These are phyloP conservation scores for Tuber borchii DNA, from an alignment of 495 filamentous ascomycete species.

Conservation along the genomic window DNA sequence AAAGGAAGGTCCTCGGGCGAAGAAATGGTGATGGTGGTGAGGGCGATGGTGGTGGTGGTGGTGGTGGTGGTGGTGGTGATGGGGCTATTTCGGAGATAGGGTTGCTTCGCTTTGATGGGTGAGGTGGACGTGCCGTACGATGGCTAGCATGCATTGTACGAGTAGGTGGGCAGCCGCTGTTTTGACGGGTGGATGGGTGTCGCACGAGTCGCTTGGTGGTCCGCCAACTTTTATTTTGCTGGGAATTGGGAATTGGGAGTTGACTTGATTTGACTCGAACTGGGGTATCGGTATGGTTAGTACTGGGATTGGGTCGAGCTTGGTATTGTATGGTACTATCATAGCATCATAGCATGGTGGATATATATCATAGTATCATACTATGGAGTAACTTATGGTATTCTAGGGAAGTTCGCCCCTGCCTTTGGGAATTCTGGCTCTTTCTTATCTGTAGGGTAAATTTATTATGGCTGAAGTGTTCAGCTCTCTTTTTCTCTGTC, in stretches of 20 bases:
- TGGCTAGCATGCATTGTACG: not conserved
- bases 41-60: not conserved
- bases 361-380: too few species aligned
- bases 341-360: not conserved
- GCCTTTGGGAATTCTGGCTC: not conserved
- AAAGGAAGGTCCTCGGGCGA: not conserved
- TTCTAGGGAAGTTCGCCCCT: not conserved
- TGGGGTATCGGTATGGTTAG: not conserved
- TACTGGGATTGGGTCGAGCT: not conserved
- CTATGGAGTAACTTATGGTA: too few species aligned
- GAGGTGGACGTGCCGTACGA: not conserved
- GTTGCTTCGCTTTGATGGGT: not conserved
- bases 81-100: not conserved
- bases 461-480: not conserved
- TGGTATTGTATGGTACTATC: not conserved
- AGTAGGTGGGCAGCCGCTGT: not conserved
- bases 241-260: not conserved
- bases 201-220: constrained; percentile 4
- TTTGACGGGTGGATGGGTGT: not conserved
- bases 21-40: not conserved
- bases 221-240: not conserved
- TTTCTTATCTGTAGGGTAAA: not conserved
- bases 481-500: not conserved
- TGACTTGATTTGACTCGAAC: not conserved
- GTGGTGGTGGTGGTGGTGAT: not conserved